Conservation (phyloP, 2,329 filamentous ascomycete genomes). For the Stemphylium vesicarium region DNA sequence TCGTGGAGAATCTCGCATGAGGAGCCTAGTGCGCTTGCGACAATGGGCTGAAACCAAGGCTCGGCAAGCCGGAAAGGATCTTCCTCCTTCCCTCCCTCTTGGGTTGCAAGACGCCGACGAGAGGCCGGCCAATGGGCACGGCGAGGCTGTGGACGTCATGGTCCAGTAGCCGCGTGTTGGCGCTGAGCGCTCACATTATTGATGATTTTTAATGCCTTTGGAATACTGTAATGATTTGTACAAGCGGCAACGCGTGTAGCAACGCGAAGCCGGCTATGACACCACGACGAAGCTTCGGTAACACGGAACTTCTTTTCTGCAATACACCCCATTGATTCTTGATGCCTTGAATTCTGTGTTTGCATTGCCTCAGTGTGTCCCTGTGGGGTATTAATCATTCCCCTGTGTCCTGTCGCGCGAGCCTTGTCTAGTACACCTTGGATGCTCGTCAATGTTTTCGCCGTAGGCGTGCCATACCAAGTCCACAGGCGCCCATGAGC, state of each 20-base stretch:
- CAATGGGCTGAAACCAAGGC: constrained; percentile 81
- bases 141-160: constrained; percentile 47
- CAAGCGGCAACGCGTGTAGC: neutral
- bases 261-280: neutral
- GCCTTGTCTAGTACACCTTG: neutral
- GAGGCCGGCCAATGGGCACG: constrained; percentile 30
- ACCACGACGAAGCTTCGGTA: neutral
- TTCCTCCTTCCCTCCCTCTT: constrained; percentile 51
- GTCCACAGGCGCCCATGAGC: neutral
- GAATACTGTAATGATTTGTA: neutral
- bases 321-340: neutral
- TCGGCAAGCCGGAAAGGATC: constrained; percentile 49
- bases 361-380: neutral
- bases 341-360: neutral
- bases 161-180: constrained; percentile 26
- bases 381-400: neutral
- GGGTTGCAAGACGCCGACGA: constrained; percentile 50
- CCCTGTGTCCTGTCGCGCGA: neutral
- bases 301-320: neutral
- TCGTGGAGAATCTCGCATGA: constrained; percentile 79
- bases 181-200: neutral
- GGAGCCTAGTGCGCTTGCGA: constrained; percentile 79
- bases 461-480: neutral
- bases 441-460: neutral
- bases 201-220: neutral